Conservation (phyloP, 805 yeast species). For the Henningerozyma blattae region DNA sequence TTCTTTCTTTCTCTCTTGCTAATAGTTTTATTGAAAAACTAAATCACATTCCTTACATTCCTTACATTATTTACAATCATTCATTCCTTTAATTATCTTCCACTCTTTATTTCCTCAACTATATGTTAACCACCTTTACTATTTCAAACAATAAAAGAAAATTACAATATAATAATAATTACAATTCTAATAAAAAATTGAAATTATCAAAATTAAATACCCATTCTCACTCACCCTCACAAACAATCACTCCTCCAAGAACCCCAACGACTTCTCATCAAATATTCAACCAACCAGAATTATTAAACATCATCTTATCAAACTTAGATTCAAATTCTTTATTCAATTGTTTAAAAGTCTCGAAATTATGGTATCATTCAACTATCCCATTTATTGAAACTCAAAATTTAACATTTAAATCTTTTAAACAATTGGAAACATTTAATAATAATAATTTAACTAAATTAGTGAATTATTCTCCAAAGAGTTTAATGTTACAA, state of each 20-base stretch:
- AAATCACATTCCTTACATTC: too few relatives aligned
- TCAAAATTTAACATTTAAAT: conserved; percentile 42
- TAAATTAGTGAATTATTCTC: background rate
- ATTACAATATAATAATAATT: too few relatives aligned
- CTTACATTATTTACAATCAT: too few relatives aligned
- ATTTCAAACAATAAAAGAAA: background rate
- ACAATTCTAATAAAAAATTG: background rate
- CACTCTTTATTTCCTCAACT: background rate
- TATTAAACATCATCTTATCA: background rate
- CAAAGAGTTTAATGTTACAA: conserved; percentile 1
- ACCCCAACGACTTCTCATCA: background rate
- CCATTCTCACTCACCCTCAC: background rate
- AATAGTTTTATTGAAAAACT: too few relatives aligned
- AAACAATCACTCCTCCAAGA: too few relatives aligned
- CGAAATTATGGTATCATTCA: conserved; percentile 48
- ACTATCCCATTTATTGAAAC: conserved; percentile 46
- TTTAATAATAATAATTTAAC: conserved; percentile 21
- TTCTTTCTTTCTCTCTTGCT: background rate
- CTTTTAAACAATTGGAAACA: conserved; percentile 32
- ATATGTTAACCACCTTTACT: background rate
- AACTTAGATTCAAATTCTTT: conserved; percentile 22
- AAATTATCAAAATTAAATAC: background rate
- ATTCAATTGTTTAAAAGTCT: conserved; percentile 56
- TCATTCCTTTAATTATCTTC: background rate
- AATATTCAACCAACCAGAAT: background rate